phyloP scores from a whole-genome alignment of 495 filamentous ascomycete species.

The Penicillium bovifimosum region DNA sequence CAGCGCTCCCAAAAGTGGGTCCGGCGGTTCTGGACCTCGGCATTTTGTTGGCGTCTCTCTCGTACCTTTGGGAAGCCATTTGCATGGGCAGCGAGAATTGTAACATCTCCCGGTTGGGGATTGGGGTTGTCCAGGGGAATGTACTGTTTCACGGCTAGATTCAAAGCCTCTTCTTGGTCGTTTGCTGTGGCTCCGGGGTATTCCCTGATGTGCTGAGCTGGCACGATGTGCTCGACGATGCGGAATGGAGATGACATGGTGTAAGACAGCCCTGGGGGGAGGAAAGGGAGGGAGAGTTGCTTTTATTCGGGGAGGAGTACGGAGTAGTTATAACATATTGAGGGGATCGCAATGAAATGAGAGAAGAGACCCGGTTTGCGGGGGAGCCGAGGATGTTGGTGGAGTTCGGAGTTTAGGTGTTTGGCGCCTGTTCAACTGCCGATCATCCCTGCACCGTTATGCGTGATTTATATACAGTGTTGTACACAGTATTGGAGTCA shows the following conservation, averaged over 20 bases:
- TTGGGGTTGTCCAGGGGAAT: conserved; percentile 59
- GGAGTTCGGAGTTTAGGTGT: neutral
- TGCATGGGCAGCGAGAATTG: conserved; percentile 77
- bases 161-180: conserved; percentile 56
- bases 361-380: conserved; percentile 9
- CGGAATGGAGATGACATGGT: conserved; percentile 40
- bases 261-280: neutral
- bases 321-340: neutral
- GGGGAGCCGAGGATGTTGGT: conserved; percentile 5
- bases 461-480: too few species aligned
- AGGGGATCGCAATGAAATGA: neutral
- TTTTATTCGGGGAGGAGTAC: neutral
- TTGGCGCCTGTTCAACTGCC: conserved; percentile 2
- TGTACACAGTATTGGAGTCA: too few species aligned
- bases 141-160: conserved; percentile 79
- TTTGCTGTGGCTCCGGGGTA: conserved; percentile 59
- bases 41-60: neutral
- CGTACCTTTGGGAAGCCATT: conserved; percentile 84
- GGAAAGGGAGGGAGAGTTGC: neutral
- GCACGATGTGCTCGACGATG: conserved; percentile 57
- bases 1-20: neutral
- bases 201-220: conserved; percentile 67
- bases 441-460: too few species aligned
- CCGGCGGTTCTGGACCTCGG: neutral
- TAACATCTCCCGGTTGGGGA: conserved; percentile 67